Percentiles rank a stretch among this genome's conserved stretches.
phyloP scores from a whole-genome alignment of 768 basidiomycete genomes.

The Neoboletus brunneissimus region DNA sequence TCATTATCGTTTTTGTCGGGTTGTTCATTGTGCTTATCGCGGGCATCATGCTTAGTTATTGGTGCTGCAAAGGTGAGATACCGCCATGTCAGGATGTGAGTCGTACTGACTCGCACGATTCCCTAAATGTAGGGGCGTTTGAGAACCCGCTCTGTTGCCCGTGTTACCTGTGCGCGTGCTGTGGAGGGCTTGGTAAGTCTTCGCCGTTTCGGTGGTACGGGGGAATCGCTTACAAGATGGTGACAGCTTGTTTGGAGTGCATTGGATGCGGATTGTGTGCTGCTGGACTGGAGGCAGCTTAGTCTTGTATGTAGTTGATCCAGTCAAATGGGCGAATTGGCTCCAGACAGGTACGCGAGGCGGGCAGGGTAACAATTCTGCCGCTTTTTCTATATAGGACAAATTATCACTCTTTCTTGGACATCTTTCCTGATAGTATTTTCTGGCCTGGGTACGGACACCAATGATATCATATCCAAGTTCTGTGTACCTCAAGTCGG shows the following conservation, averaged over 20 bases:
- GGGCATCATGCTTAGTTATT: constrained; percentile 57
- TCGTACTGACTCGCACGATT: not conserved
- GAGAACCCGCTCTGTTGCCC: constrained; percentile 66
- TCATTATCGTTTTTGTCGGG: constrained; percentile 66
- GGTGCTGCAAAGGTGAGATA: constrained; percentile 57
- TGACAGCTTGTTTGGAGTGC: constrained; percentile 61
- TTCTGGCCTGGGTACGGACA: not conserved
- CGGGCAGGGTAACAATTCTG: not conserved
- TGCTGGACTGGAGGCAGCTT: constrained; percentile 37
- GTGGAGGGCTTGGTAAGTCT: constrained; percentile 60
- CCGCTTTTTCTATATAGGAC: not conserved
- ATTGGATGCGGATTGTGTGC: constrained; percentile 68
- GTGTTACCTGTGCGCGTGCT: constrained; percentile 71
- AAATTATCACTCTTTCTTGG: not conserved
- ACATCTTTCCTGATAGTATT: not conserved
- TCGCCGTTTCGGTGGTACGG: not conserved
- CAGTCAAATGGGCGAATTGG: not conserved
- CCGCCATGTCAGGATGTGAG: not conserved
- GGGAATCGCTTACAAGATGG: constrained; percentile 1
- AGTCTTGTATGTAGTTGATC: constrained; percentile 7
- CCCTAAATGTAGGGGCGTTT: constrained; percentile 42
- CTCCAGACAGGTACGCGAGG: not conserved
- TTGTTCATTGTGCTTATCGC: constrained; percentile 52
- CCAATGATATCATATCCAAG: not conserved
- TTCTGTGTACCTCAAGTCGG: not conserved